A percentile compares a stretch with the other conserved stretches of the same genome.
These are phyloP conservation scores for Hypholoma fasciculare DNA, from an alignment of 768 basidiomycete genomes.

Conservation along the genomic window DNA sequence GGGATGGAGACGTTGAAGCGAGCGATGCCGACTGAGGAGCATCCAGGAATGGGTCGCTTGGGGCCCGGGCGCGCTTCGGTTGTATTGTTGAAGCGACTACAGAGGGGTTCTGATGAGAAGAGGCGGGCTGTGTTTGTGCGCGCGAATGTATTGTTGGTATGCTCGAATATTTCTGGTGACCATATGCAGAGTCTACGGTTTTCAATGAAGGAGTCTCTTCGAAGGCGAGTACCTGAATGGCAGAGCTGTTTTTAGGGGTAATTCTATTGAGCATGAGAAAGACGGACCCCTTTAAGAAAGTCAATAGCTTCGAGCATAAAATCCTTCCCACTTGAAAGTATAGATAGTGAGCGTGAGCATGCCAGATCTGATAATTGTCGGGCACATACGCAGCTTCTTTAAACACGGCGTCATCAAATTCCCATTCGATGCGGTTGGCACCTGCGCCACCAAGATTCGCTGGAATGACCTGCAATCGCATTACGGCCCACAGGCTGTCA, in stretches of 20 bases:
- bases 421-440: conserved; percentile 74
- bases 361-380: conserved; percentile 9
- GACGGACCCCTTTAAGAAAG: conserved; percentile 85
- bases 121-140: conserved; percentile 54
- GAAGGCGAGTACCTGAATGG: conserved; percentile 56
- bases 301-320: conserved; percentile 93
- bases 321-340: conserved; percentile 71
- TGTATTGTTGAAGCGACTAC: conserved; percentile 44
- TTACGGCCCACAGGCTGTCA: conserved; percentile 65
- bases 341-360: conserved; percentile 18
- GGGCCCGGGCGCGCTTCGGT: conserved; percentile 68
- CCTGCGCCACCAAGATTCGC: conserved; percentile 83
- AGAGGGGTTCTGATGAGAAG: conserved; percentile 40
- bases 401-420: conserved; percentile 92
- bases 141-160: conserved; percentile 48
- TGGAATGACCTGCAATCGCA: conserved; percentile 82
- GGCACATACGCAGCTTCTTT: conserved; percentile 86
- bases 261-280: conserved; percentile 17
- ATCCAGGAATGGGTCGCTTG: conserved; percentile 81
- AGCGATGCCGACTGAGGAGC: conserved; percentile 61
- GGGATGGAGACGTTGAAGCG: conserved; percentile 47
- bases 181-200: conserved; percentile 30
- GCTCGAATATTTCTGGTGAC: conserved; percentile 34
- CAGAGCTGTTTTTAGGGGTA: conserved; percentile 11
- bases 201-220: conserved; percentile 58